Conservation (phyloP, 106 monocot genomes). For the Allium fistulosum region DNA sequence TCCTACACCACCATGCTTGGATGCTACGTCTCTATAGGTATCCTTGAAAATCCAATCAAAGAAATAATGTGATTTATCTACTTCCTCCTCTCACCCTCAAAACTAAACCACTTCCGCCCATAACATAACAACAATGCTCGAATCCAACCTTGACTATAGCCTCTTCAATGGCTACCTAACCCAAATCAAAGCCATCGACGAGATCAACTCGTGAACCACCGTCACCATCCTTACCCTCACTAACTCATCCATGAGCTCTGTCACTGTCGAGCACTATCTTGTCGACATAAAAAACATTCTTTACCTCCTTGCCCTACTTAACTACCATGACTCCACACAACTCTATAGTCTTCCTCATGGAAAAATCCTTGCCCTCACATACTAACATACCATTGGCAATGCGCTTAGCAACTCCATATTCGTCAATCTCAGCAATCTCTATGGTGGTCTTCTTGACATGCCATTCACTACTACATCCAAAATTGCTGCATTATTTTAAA, state of each 20-base stretch:
- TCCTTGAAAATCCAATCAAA: too few species aligned
- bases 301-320: constrained; percentile 82
- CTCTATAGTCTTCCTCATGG: constrained; percentile 70
- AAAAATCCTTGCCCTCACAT: constrained; percentile 69
- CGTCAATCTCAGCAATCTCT: constrained; percentile 90
- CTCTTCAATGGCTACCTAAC: constrained; percentile 68
- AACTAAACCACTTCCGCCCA: constrained; percentile 13
- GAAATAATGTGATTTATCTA: too few species aligned
- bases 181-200: constrained; percentile 79
- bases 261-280: constrained; percentile 46
- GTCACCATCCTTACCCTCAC: constrained; percentile 75
- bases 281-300: constrained; percentile 77
- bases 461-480: constrained; percentile 33
- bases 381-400: constrained; percentile 88
- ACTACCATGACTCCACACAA: constrained; percentile 89
- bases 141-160: constrained; percentile 61
- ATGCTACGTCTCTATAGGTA: too few species aligned
- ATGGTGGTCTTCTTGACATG: constrained; percentile 76
- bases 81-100: not conserved
- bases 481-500: constrained; percentile 71
- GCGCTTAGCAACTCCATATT: constrained; percentile 68
- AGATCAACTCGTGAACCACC: constrained; percentile 82
- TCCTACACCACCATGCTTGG: too few species aligned
- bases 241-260: constrained; percentile 60
- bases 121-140: constrained; percentile 82